Evolutionary conservation across 768 basidiomycete genomes (phyloP), one percentile per base, ranked within the genome.

Genomic region (Leccinum boreale): DNA sequence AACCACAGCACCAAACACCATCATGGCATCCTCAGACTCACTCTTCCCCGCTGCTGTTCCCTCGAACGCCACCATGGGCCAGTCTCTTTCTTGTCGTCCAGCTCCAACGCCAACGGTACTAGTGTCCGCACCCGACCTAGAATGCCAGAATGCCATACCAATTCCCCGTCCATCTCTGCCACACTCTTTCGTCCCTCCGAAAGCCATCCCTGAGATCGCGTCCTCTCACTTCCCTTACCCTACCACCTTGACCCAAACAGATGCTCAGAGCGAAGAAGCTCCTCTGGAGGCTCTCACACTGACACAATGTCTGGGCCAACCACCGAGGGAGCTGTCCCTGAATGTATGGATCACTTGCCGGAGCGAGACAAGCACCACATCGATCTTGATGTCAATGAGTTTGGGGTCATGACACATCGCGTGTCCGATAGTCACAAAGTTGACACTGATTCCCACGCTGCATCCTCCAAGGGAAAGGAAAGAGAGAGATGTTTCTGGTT

Each of bases 401-500:
- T 64, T 42, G 67, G 67, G 51, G 60, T 61, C 64, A 61, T 63
- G 60, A 65, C 58, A 58, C 55, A 56, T 59, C 62, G 64, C 64
- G 62, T 69, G 67, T 58, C 67, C 63, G 68, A 68, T 58, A 61
- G 61, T 56, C 68, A 65, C 65, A 56, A 24, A 24, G 24, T 23
- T 60, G 58, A 62, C 65, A 56, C 23, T 60, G 58, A 70, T 60
- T 65, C 68, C 33, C 61, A 60, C 53, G 54, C 52, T 55, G 28
- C 59, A 29, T 60, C 60, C 54, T 53, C 61, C 31, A 77, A 78
- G 63, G 75, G 74, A 56, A 75, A 78, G 58, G 74, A 72, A 58
- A 75, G 73, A 62, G 71, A 64, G 58, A 63, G 73, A 69, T n/a
- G 23, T 54, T 35, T 6, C 39, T 1, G 89, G 89, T 35, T 82